Conservation (phyloP, 148 eudicot species). For the Silene latifolia region DNA sequence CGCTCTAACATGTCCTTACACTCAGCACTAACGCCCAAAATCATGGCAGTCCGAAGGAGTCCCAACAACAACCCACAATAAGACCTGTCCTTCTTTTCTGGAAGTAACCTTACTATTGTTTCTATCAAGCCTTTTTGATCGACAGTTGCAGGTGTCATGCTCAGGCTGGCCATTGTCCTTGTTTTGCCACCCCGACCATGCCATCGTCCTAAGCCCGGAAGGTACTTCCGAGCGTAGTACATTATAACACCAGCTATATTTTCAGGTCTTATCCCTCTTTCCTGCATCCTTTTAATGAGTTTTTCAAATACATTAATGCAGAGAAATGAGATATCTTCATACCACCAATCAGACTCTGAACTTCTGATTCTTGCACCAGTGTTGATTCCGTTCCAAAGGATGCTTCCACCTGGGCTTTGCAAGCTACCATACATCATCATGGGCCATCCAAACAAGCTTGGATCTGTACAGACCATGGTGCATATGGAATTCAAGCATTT, state of each 20-base stretch:
- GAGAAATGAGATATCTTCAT: constrained; percentile 81
- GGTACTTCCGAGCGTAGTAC: constrained; percentile 73
- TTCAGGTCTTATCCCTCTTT: constrained; percentile 71
- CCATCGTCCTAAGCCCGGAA: constrained; percentile 86
- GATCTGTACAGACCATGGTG: constrained; percentile 91
- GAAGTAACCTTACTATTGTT: constrained; percentile 63
- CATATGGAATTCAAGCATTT: constrained; percentile 67
- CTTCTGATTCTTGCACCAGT: constrained; percentile 88
- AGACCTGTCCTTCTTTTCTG: constrained; percentile 71
- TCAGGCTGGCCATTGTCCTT: constrained; percentile 74
- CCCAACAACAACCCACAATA: constrained; percentile 81
- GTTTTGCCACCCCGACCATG: constrained; percentile 44
- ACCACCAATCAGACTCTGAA: constrained; percentile 92
- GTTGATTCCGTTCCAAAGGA: constrained; percentile 92
- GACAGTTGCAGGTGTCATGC: constrained; percentile 64
- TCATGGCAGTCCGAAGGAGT: constrained; percentile 76
- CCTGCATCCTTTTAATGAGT: constrained; percentile 62
- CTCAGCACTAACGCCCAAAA: constrained; percentile 55
- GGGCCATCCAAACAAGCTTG: constrained; percentile 96
- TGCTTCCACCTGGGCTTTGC: constrained; percentile 98
- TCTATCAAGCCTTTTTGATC: constrained; percentile 66
- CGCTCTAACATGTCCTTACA: constrained; percentile 74
- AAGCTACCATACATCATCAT: constrained; percentile 95
- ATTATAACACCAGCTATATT: constrained; percentile 62
- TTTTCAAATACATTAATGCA: constrained; percentile 58